Percentiles rank a stretch among this genome's conserved stretches.
These are phyloP conservation scores for Chlorella vulgaris DNA, from an alignment of 139 green algal genomes.

Conservation along the genomic window DNA sequence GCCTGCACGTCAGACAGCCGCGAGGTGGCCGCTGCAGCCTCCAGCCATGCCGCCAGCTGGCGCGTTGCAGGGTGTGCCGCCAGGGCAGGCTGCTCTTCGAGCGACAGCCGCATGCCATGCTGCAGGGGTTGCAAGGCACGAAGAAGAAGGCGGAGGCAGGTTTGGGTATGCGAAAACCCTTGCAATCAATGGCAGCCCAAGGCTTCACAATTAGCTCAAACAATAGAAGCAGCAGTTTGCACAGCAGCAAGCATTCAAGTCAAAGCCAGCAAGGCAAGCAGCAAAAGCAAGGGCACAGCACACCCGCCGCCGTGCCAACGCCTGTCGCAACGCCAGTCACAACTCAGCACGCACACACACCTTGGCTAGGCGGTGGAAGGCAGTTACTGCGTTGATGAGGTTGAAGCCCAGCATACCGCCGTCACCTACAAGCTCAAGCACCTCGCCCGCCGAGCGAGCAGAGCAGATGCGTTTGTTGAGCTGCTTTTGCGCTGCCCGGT, in stretches of 20 bases:
- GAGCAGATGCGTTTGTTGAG: constrained; percentile 6
- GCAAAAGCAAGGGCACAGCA: no score
- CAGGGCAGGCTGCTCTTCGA: neutral
- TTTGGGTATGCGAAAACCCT: no score
- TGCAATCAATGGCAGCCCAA: neutral
- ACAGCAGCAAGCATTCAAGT: no score
- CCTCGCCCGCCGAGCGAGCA: neutral
- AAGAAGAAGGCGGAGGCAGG: neutral
- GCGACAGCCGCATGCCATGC: neutral
- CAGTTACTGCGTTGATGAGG: constrained; percentile 41
- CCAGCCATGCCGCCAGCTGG: neutral
- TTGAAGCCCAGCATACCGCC: constrained; percentile 14
- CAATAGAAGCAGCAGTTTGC: no score
- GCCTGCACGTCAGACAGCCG: neutral
- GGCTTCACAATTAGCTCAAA: no score
- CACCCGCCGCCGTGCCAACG: no score
- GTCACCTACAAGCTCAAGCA: neutral
- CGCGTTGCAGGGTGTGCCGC: neutral
- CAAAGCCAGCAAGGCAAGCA: no score
- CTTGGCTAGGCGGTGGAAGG: constrained; percentile 47
- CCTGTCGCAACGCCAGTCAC: neutral
- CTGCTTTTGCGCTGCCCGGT: neutral
- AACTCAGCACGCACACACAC: constrained; percentile 10
- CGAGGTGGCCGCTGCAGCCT: neutral
- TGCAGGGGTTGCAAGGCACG: constrained; percentile 4